Base-by-base conservation (phyloP, 2,329 filamentous ascomycete species). In the Colletotrichum tropicale region DNA sequence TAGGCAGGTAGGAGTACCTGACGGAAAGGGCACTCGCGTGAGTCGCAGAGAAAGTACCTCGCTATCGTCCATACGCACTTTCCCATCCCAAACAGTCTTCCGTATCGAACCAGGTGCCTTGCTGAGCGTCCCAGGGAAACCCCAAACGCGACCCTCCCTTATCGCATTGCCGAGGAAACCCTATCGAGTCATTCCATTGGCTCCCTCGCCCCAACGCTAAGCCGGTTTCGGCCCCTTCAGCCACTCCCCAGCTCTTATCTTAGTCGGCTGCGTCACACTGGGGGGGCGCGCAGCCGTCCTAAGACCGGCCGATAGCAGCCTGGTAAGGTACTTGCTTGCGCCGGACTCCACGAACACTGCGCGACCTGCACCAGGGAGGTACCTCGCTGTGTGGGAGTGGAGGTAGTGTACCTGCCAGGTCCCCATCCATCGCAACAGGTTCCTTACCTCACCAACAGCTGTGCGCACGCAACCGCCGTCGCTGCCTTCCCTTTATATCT, bases 91-190 rank as follows among this genome's bases (percentile, higher is more conserved):
- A 62, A 60, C 68, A 58, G 55, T 67, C 21, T 58, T 48, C 52
- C 67, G 72, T 74, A 61, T 71, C 24, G 38, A 72, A 67, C 62
- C 56, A 62, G 71, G 71, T 74, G 61, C 61, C 67, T 60, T 58
- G 55, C 52, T 30, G 55, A 61, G 48, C 28, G n/a, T 43, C 55
- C 61, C 68, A 75, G 71, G 75, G 62, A 75, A 65, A 67, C 75
- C 75, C 66, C 62, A 76, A 74, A 76, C 70, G 74, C 68, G 65
- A 74, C 58, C 74, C 64, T 70, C 74, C 58, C 76, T 81, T 80
- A 79, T 78, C 70, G 80, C 77, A 81, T 81, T 78, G 78, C 78
- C 80, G 72, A 80, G 80, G 80, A 74, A 80, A 80, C 79, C 71
- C 75, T 71, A 77, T 75, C 76, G 75, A 77, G 78, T 77, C 72